Percentiles rank a stretch among this genome's conserved stretches.
These are phyloP conservation scores for Aspergillus clavatus DNA, from an alignment of 2,329 filamentous ascomycete genomes.

Conservation along the genomic window DNA sequence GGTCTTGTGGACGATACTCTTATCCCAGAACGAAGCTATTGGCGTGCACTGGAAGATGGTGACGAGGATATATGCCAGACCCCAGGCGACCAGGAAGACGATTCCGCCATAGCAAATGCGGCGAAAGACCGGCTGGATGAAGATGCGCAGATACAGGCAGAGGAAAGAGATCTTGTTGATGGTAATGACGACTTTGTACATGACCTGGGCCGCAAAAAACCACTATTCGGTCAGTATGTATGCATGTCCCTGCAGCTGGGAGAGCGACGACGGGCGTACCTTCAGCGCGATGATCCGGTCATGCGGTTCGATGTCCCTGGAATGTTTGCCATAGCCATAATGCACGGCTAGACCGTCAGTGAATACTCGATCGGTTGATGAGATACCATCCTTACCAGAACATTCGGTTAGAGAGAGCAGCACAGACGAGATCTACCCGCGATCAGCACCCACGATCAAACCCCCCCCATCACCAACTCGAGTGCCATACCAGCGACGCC, in stretches of 20 bases:
- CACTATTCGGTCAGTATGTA: conserved; percentile 12
- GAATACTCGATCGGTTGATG: not conserved
- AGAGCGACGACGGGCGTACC: not conserved
- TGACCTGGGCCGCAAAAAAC: conserved; percentile 51
- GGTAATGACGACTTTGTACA: conserved; percentile 53
- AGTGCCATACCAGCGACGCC: conserved; percentile 13
- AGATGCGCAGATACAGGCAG: conserved; percentile 53
- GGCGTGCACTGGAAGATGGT: conserved; percentile 23
- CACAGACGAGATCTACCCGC: conserved; percentile 8
- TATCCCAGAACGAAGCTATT: conserved; percentile 20
- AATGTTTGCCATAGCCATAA: conserved; percentile 29
- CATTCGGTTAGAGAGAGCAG: conserved; percentile 16
- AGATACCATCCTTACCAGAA: not conserved
- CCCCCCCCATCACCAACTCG: too few species aligned
- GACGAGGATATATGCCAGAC: conserved; percentile 16
- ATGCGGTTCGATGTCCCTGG: conserved; percentile 14
- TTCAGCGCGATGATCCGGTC: conserved; percentile 24
- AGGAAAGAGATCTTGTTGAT: conserved; percentile 52
- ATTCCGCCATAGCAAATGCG: conserved; percentile 36
- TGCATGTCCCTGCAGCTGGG: not conserved
- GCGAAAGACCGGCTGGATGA: conserved; percentile 42
- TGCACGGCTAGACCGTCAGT: conserved; percentile 17
- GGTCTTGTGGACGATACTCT: conserved; percentile 15
- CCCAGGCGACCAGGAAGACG: conserved; percentile 11
- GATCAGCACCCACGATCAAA: too few species aligned